phyloP scores from a whole-genome alignment of 108 stramenopile genomes.

The Craspedostauros australis region DNA sequence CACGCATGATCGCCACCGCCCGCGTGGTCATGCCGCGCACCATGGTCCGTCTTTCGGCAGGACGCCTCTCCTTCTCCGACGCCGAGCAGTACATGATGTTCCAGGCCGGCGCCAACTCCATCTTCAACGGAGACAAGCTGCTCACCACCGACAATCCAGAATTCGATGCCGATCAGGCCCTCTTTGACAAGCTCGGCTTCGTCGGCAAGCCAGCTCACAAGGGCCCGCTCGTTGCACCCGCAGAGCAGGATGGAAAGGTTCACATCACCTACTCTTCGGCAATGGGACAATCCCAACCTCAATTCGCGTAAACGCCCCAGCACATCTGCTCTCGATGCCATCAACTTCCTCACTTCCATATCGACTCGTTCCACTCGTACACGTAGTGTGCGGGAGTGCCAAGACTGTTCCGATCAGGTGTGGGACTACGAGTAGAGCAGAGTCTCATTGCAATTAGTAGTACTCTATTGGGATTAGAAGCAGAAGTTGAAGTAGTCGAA shows the following conservation, averaged over 20 bases:
- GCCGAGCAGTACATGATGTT: slow-evolving; percentile 97
- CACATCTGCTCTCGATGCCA: no score
- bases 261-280: slow-evolving; percentile 64
- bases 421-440: no score
- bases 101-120: slow-evolving; percentile 96
- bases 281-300: slow-evolving; percentile 27
- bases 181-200: slow-evolving; percentile 90
- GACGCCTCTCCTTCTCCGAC: slow-evolving; percentile 89
- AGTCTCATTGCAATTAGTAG: no score
- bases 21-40: slow-evolving; percentile 95
- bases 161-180: slow-evolving; percentile 80
- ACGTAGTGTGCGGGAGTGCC: no score
- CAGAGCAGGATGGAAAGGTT: slow-evolving; percentile 58
- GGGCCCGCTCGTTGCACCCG: slow-evolving; percentile 73
- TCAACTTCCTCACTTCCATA: no score
- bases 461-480: no score
- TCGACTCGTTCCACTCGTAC: no score
- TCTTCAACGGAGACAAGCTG: slow-evolving; percentile 96
- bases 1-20: slow-evolving; percentile 96
- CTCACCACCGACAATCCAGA: slow-evolving; percentile 93
- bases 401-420: no score
- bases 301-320: neutral
- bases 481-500: no score
- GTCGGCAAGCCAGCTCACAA: slow-evolving; percentile 86
- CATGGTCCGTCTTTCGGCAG: slow-evolving; percentile 96